Conservation (phyloP, 768 basidiomycete species). For the Tulasnella sp. region DNA sequence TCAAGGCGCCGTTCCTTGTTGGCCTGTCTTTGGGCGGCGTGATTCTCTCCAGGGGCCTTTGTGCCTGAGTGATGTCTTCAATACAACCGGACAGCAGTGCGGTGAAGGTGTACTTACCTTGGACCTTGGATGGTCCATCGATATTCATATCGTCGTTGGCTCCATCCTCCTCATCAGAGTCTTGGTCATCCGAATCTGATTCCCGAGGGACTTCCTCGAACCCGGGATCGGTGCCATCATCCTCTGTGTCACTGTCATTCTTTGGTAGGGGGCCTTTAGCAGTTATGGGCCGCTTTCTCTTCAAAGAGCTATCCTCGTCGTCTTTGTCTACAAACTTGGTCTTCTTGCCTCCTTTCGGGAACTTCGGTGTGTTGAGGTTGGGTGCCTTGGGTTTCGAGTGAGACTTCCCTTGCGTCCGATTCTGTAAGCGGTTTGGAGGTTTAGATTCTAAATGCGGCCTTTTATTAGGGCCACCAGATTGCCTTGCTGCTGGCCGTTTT, state of each 20-base stretch:
- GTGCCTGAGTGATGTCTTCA: neutral
- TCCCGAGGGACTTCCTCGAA: neutral
- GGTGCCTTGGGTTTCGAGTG: too few species aligned
- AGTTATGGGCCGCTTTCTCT: neutral
- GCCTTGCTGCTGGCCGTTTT: too few species aligned
- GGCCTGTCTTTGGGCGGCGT: conserved; percentile 54
- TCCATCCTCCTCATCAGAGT: neutral
- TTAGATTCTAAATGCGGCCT: too few species aligned
- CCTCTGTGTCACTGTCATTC: neutral
- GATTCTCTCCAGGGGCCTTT: conserved; percentile 52
- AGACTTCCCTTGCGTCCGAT: too few species aligned
- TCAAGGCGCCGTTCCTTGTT: conserved; percentile 59
- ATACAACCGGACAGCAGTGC: neutral
- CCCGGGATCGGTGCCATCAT: neutral
- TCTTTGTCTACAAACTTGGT: too few species aligned
- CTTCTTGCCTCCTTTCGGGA: too few species aligned
- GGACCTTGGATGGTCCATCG: neutral
- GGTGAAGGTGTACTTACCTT: neutral
- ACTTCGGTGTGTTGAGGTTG: too few species aligned
- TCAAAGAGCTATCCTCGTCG: too few species aligned
- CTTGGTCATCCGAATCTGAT: neutral
- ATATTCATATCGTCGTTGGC: neutral
- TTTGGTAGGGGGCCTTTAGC: neutral
- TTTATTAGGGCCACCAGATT: too few species aligned
- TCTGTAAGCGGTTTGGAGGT: too few species aligned